Base-by-base conservation (phyloP, 208 protist genomes). In the Balamuthia mandrillaris region DNA sequence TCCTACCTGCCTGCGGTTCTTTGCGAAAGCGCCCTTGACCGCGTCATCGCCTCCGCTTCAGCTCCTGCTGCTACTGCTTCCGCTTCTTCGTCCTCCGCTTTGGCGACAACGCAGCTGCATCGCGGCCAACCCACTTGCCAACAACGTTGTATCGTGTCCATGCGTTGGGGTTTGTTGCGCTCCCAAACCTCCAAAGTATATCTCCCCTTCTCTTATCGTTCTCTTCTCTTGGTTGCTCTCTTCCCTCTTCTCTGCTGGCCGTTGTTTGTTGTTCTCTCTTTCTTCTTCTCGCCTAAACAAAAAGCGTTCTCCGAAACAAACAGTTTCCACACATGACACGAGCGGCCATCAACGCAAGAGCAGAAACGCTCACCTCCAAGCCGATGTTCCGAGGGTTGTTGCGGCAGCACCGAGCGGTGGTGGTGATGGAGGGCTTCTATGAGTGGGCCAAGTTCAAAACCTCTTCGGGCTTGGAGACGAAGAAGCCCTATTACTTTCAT, bases 351-450 rank as follows among this genome's bases (percentile, higher is more conserved):
- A 81, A 81, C 47, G 74, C 74, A 0, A 44, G 74, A 2, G 74
- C 74, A 2, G 74, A 81, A 18, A 81, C 74, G 35, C 74, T 81
- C 29, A 42, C 21, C 10, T 24, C 14, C 5, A 81, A 81, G 74
- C 42, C 24, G 24, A 63, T 27, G 49, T 81, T 37, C 74, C 56
- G 42, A 33, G 35, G 61, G n/a, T 51, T 81, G 21, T 10, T 81
- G 24, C 51, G 49, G 9, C 5, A 29, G 33, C 21, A 39, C 18
- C 74, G 74, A 2, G 56, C 49, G 37, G 74, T 63, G 14, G 74
- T 81, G 24, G 74, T 81, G 47, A 18, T 81, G 21, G 74, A 81
- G 49, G 74, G 74, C 49, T 81, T 37, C 74, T 81, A 45, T 14
- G 74, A 81, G 74, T 81, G 74, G 74, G 47, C 21, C 29, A 3